phyloP scores from a whole-genome alignment of 2,329 filamentous ascomycete genomes.

The Mycogone perniciosa region DNA sequence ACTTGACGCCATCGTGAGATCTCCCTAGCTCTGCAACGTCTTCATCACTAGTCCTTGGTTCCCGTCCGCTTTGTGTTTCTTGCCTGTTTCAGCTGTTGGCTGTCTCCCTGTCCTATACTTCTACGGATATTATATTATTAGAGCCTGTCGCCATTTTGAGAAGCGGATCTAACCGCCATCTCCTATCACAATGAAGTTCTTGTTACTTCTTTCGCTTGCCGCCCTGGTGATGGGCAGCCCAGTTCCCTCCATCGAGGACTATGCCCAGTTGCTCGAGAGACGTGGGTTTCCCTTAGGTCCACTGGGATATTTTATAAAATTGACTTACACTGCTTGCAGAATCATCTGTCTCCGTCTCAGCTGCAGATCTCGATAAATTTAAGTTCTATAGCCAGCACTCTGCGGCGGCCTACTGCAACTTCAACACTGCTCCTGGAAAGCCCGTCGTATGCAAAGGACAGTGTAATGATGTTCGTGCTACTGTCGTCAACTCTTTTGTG shows the following conservation, averaged over 20 bases:
- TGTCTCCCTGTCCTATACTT: not conserved
- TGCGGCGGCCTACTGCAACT: constrained; percentile 50
- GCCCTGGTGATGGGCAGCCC: constrained; percentile 23
- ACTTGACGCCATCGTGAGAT: not conserved
- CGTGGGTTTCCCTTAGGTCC: constrained; percentile 21
- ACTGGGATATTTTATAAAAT: not conserved
- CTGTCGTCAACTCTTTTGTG: constrained; percentile 37
- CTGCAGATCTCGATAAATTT: constrained; percentile 33
- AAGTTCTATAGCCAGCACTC: constrained; percentile 47
- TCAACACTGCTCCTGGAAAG: constrained; percentile 30
- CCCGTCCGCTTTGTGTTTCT: not conserved
- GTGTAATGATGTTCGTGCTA: constrained; percentile 41
- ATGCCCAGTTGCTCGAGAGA: constrained; percentile 24
- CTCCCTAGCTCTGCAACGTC: not conserved
- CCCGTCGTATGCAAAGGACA: constrained; percentile 36
- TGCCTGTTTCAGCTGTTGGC: not conserved
- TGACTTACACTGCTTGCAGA: not conserved
- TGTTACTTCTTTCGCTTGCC: constrained; percentile 21
- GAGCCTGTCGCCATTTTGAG: not conserved
- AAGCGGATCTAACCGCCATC: not conserved
- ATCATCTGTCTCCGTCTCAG: constrained; percentile 19
- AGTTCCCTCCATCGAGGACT: constrained; percentile 18
- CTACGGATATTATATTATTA: not conserved
- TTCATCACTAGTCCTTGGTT: not conserved
- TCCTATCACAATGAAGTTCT: constrained; percentile 1